phyloP scores from a whole-genome alignment of 129 eudicot genomes.

The Pseudognaphalium luteoalbum region DNA sequence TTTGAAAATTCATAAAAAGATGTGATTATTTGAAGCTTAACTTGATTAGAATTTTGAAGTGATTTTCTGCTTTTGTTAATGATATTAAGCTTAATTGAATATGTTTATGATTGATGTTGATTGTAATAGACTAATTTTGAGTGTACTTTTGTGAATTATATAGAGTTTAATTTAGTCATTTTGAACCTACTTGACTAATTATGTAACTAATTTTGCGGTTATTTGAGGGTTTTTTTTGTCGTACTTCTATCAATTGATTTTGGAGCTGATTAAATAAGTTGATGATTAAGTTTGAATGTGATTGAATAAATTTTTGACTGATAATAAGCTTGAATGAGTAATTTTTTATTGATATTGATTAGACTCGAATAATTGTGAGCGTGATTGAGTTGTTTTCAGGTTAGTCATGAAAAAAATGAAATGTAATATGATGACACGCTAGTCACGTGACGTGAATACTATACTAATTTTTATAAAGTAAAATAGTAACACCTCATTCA shows the following conservation, averaged over 20 bases:
- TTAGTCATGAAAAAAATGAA: background rate
- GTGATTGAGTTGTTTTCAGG: background rate
- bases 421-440: too few species aligned
- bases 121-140: background rate
- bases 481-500: too few species aligned
- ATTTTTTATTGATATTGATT: too few species aligned
- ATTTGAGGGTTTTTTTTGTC: too few species aligned
- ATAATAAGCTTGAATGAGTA: background rate
- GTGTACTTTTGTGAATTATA: too few species aligned
- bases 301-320: background rate
- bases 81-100: background rate
- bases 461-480: too few species aligned
- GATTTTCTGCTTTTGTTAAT: background rate
- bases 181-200: too few species aligned
- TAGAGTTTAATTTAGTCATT: too few species aligned
- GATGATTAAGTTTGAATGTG: background rate
- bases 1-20: constrained; percentile 77
- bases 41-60: too few species aligned
- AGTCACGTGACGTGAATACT: too few species aligned
- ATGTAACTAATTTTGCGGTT: too few species aligned
- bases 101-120: background rate
- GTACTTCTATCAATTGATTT: too few species aligned
- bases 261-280: background rate
- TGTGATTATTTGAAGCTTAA: constrained; percentile 36
- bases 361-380: background rate